These are phyloP conservation scores for Filobasidium wieringae DNA, from an alignment of 768 basidiomycete species.

Conservation along the genomic window DNA sequence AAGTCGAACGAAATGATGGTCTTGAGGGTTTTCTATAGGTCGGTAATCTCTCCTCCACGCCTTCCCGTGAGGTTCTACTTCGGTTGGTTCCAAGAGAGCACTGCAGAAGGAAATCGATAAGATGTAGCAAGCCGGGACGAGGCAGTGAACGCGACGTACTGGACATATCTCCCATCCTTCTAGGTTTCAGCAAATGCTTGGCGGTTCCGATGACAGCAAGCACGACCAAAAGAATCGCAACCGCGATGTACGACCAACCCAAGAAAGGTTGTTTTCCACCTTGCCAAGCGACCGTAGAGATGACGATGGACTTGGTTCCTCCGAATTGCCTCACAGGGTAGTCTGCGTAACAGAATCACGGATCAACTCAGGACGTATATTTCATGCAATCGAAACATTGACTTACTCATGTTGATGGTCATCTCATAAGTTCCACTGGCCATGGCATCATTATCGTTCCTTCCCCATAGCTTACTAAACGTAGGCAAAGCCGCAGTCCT, in stretches of 20 bases:
- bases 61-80: no score
- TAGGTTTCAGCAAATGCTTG: conserved; percentile 82
- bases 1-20: no score
- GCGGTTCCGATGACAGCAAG: conserved; percentile 80
- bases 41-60: no score
- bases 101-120: conserved; percentile 10
- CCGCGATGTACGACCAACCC: conserved; percentile 93
- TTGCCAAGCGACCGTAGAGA: conserved; percentile 96
- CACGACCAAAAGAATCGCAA: conserved; percentile 72
- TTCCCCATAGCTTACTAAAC: conserved; percentile 85
- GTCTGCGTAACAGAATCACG: conserved; percentile 45
- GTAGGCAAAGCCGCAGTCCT: conserved; percentile 92
- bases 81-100: conserved; percentile 37
- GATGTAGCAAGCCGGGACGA: not conserved
- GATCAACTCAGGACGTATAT: not conserved
- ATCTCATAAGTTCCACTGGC: conserved; percentile 63
- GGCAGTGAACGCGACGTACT: conserved; percentile 19
- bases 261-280: conserved; percentile 98
- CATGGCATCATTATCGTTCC: conserved; percentile 71
- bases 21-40: no score
- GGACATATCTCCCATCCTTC: conserved; percentile 42
- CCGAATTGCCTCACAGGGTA: conserved; percentile 82
- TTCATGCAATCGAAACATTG: no score
- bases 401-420: conserved; percentile 67
- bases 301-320: conserved; percentile 92